Conservation (phyloP, 371 early-diverging fungal genomes). For the Nosema bombycis region DNA sequence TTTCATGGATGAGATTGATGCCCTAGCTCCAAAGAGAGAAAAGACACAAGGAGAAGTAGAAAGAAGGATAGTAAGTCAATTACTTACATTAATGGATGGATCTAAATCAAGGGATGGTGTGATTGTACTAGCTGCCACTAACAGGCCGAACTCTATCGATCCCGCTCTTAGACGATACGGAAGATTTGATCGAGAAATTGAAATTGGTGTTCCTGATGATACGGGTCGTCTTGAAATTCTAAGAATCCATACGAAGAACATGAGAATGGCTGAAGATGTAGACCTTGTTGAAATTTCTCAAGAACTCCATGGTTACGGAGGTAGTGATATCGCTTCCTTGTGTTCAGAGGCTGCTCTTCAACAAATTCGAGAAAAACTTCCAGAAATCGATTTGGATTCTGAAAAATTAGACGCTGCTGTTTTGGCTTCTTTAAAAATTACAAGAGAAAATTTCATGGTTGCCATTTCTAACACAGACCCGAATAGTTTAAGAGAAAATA, state of each 20-base stretch:
- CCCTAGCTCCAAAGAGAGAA: slow-evolving; percentile 97
- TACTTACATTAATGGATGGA: slow-evolving; percentile 97
- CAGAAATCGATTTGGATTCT: slow-evolving; percentile 87
- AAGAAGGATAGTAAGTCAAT: slow-evolving; percentile 93
- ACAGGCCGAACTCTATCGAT: slow-evolving; percentile 93
- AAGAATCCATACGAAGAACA: slow-evolving; percentile 97
- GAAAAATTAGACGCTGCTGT: slow-evolving; percentile 94
- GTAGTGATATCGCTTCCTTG: slow-evolving; percentile 92
- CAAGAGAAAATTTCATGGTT: slow-evolving; percentile 92
- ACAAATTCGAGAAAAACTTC: slow-evolving; percentile 95
- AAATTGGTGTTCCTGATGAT: slow-evolving; percentile 97
- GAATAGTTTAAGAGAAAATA: slow-evolving; percentile 95
- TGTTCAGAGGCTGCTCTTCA: slow-evolving; percentile 99
- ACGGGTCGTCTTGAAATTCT: slow-evolving; percentile 94
- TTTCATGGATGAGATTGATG: slow-evolving; percentile 98
- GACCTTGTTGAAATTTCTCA: slow-evolving; percentile 92
- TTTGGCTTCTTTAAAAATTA: slow-evolving; percentile 88
- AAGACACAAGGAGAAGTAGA: slow-evolving; percentile 98
- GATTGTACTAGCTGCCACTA: slow-evolving; percentile 91
- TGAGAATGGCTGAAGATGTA: slow-evolving; percentile 84
- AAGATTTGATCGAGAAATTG: slow-evolving; percentile 94
- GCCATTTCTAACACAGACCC: slow-evolving; percentile 92
- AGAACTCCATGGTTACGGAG: slow-evolving; percentile 96
- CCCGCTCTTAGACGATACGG: slow-evolving; percentile 91
- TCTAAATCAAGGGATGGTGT: slow-evolving; percentile 91